phyloP scores from a whole-genome alignment of 169 alveolate genomes.

The Eimeria praecox region DNA sequence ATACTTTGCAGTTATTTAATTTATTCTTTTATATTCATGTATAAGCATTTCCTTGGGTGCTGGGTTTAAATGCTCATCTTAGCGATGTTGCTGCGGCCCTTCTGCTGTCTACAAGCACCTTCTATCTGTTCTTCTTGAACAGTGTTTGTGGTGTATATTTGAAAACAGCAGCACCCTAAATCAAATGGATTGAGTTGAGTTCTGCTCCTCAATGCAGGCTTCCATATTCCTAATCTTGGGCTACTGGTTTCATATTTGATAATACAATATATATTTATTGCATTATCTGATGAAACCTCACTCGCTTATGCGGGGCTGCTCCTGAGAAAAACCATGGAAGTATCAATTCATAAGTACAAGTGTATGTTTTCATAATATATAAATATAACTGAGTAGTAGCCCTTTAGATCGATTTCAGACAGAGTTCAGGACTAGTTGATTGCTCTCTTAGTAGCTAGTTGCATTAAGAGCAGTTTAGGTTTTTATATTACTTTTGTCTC shows the following conservation, averaged over 20 bases:
- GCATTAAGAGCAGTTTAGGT: too few species aligned
- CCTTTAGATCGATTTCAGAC: not conserved
- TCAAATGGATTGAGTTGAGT: constrained; percentile 73
- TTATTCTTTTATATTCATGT: constrained; percentile 57
- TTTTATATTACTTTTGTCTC: too few species aligned
- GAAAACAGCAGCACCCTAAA: constrained; percentile 75
- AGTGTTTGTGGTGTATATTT: constrained; percentile 36
- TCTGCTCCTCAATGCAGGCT: constrained; percentile 67
- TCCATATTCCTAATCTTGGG: constrained; percentile 79
- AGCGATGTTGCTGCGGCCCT: constrained; percentile 54
- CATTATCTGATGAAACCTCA: not conserved
- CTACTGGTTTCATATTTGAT: constrained; percentile 38
- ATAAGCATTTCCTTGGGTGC: constrained; percentile 45
- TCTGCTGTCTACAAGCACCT: constrained; percentile 60
- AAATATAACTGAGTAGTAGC: not conserved
- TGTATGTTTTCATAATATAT: not conserved
- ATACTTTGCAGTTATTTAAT: not conserved
- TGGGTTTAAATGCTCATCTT: constrained; percentile 57
- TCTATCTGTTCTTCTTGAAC: not conserved
- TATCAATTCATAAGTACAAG: not conserved
- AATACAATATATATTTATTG: not conserved
- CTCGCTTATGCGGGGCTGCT: constrained; percentile 70
- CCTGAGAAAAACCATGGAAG: constrained; percentile 80
- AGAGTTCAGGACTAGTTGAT: too few species aligned
- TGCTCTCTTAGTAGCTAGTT: too few species aligned